Base-by-base conservation (phyloP, 306 rosid genomes). In the Malus fusca region DNA sequence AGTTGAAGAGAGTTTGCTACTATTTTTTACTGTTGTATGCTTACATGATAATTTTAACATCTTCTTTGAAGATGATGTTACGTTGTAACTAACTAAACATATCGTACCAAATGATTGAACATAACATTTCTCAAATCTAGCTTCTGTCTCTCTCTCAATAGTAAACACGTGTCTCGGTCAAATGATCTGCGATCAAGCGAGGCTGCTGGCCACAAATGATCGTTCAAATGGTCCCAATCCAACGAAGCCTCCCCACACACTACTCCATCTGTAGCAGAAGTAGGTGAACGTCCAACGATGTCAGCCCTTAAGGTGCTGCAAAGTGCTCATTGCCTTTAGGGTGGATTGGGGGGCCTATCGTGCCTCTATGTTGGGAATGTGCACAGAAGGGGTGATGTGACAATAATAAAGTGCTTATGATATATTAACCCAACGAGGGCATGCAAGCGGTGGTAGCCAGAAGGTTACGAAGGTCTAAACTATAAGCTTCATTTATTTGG, bases 21-120 rank as follows among this genome's bases (percentile, higher is more conserved):
- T 26, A 26, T 26, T 26, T 26, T 26, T 26, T 26, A 26, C 3
- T 26, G 28, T 26, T 26, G 28, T 26, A 26, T 26, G 28, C 3
- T 2, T 26, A 26, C 28, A 2, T 26, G 31, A 3, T 30, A 30
- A 30, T 30, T 30, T 30, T 26, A 0, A 26, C 28, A 26, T 26
- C 3, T 26, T 0, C 0, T 30, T 30, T 30, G 2, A 30, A 30
- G 4, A 30, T 30, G 0, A 0, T 30, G 0, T 30, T 22, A 8
- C 6, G 1, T 55, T 7, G 9, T 55, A 0, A 3, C 25, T 26
- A 55, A 55, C 4, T 21, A 21, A 9, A 55, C 61, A 21, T 5
- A 56, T 19, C 3, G 5, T 55, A 55, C 13, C 2, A 4, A 48
- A 17, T 14, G 17, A 4, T 17, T 14, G 18, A 4, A 48, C 8